These are phyloP conservation scores for Fusarium transvaalense DNA, from an alignment of 2,329 filamentous ascomycete genomes.

Conservation along the genomic window DNA sequence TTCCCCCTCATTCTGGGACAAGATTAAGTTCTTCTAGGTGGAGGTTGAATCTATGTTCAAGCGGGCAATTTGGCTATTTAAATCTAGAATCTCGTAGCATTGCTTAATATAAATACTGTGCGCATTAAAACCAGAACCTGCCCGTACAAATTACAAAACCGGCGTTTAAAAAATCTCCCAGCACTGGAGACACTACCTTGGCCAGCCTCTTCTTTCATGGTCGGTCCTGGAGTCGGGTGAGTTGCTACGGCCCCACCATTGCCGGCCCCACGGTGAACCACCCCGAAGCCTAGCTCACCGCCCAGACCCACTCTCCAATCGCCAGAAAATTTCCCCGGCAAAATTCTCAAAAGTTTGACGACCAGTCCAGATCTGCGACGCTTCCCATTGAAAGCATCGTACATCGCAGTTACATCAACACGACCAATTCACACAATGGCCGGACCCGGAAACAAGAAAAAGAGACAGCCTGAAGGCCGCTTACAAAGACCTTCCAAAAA, in stretches of 20 bases:
- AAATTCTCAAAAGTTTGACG: conserved; percentile 49
- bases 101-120: conserved; percentile 16
- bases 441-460: conserved; percentile 53
- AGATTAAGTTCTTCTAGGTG: conserved; percentile 46
- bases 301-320: conserved; percentile 43
- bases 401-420: conserved; percentile 18
- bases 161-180: neutral
- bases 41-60: neutral
- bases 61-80: neutral
- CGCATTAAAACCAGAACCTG: neutral
- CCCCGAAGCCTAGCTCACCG: conserved; percentile 44
- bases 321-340: conserved; percentile 47
- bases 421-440: conserved; percentile 50
- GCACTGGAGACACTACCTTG: neutral
- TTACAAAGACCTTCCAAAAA: conserved; percentile 63
- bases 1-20: conserved; percentile 62
- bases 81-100: neutral
- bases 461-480: conserved; percentile 50
- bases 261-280: conserved; percentile 19
- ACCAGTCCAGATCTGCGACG: conserved; percentile 35
- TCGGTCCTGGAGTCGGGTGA: neutral
- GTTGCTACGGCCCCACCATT: conserved; percentile 20
- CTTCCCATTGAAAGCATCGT: conserved; percentile 22
- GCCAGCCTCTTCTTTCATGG: neutral
- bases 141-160: too few species aligned